Base-by-base conservation (phyloP, 208 protist species). In the Blechomonas ayalai region DNA sequence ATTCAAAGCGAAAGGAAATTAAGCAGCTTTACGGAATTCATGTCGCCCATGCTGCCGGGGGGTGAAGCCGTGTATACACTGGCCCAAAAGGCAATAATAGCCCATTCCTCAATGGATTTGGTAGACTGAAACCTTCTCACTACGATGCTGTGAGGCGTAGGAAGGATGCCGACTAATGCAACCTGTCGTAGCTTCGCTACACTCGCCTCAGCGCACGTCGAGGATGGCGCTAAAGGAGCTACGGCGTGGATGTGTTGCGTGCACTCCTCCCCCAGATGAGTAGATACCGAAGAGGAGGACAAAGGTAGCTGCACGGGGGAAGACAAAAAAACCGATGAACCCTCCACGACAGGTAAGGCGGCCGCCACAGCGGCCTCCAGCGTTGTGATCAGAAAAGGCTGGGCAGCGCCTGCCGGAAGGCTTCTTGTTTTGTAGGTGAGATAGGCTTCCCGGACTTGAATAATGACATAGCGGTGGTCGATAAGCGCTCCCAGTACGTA, bases 111-210 rank as follows among this genome's bases (percentile, higher is more conserved):
- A 12, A 80, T 77, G 13, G 38, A 23, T 3, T 36, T 39, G n/a
- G 88, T 88, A 7, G 63, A 56, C 25, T 78, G 65, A 33, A 94
- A 78, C 28, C 61, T 57, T 13, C 73, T 65, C 7, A 78, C 68
- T 10, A 90, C 54, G 29, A 97, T 88, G 34, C 55, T 66, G 39
- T 91, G 83, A 10, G 82, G 80, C 4, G 73, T 76, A 15, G 85
- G 77, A 8, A 95, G 59, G 15, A 76, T 50, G 2, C 91, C 91
- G 5, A 97, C 91, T 2, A 95, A 46, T 2, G 76, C 89, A 10
- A 78, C 26, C 1, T 59, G 43, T 27, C 62, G 49, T 25, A 93
- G 69, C 10, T 32, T 32, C 4, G 42, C n/a, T 3, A 41, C 35
- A 26, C 23, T 23, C 45, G n/a, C n/a, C n/a, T n/a, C n/a, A n/a